A percentile compares a stretch with the other conserved stretches of the same genome.
These are phyloP conservation scores for Taxillus chinensis DNA, from an alignment of 164 flowering plant genomes.

Conservation along the genomic window DNA sequence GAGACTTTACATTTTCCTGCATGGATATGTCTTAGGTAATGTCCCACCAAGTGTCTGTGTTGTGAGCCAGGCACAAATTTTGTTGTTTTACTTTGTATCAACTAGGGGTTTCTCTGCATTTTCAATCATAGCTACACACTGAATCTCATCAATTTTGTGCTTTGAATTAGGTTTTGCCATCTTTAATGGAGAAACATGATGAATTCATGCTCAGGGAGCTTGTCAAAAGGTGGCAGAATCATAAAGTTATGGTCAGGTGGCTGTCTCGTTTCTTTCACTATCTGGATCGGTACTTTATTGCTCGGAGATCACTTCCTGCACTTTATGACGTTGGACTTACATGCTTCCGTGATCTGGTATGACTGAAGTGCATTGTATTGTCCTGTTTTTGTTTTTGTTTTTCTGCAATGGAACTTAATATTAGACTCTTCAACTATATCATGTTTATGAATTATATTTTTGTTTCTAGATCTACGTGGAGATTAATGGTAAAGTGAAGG, in stretches of 20 bases:
- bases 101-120: too few relatives aligned
- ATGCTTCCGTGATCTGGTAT: conserved; percentile 33
- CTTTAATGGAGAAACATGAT: conserved; percentile 24
- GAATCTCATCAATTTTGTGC: background rate
- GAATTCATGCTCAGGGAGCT: conserved; percentile 34
- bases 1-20: too few relatives aligned
- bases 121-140: too few relatives aligned
- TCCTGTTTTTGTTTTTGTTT: background rate
- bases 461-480: conserved; percentile 18
- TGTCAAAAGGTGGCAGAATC: conserved; percentile 34
- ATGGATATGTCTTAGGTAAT: too few relatives aligned
- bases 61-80: too few relatives aligned
- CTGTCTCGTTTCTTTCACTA: conserved; percentile 30
- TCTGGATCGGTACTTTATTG: conserved; percentile 31
- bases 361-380: background rate
- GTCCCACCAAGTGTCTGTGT: too few relatives aligned
- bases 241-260: conserved; percentile 38
- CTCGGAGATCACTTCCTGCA: conserved; percentile 19
- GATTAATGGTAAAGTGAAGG: conserved; percentile 12
- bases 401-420: too few relatives aligned
- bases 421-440: too few relatives aligned
- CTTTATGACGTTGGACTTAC: conserved; percentile 25
- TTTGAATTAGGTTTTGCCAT: conserved; percentile 14
- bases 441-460: too few relatives aligned
- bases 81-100: too few relatives aligned